phyloP scores from a whole-genome alignment of 2,329 filamentous ascomycete species.

The Arthrinium puccinioides region DNA sequence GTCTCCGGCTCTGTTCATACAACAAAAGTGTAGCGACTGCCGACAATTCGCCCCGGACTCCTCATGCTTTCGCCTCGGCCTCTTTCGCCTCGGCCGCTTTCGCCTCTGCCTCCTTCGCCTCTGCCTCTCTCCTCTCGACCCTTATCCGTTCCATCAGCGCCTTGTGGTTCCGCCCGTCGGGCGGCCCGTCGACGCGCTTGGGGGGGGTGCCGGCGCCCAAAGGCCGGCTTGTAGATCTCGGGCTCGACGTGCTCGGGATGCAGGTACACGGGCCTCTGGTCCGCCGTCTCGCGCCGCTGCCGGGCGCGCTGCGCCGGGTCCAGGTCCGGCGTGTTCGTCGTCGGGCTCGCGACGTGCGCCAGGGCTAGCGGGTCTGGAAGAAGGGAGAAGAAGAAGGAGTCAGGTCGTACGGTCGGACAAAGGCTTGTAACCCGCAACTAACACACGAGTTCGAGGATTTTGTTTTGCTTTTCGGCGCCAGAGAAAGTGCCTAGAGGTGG shows the following conservation, averaged over 20 bases:
- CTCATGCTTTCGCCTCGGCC: not conserved
- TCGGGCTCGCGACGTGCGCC: not conserved
- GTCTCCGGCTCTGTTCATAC: too few relatives aligned
- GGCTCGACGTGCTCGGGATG: conserved; percentile 6
- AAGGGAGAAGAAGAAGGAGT: too few relatives aligned
- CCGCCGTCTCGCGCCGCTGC: not conserved
- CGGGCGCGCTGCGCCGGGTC: conserved; percentile 3
- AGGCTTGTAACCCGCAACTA: too few relatives aligned
- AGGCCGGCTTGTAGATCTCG: conserved; percentile 6
- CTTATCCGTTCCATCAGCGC: not conserved
- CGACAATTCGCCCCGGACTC: too few relatives aligned
- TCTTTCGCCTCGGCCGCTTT: not conserved
- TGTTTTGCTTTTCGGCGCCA: too few relatives aligned
- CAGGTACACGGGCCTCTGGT: not conserved
- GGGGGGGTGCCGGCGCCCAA: conserved; percentile 4
- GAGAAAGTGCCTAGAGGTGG: too few relatives aligned
- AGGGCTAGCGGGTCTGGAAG: too few relatives aligned
- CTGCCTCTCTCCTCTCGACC: not conserved
- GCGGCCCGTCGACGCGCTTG: conserved; percentile 7
- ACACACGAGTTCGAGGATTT: too few relatives aligned
- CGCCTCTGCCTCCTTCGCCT: not conserved
- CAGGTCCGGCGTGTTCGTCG: not conserved
- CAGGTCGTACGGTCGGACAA: too few relatives aligned
- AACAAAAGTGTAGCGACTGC: too few relatives aligned
- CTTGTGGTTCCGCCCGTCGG: conserved; percentile 6